Conservation (phyloP, 2,329 filamentous ascomycete genomes). For the Microdochium paspali region DNA sequence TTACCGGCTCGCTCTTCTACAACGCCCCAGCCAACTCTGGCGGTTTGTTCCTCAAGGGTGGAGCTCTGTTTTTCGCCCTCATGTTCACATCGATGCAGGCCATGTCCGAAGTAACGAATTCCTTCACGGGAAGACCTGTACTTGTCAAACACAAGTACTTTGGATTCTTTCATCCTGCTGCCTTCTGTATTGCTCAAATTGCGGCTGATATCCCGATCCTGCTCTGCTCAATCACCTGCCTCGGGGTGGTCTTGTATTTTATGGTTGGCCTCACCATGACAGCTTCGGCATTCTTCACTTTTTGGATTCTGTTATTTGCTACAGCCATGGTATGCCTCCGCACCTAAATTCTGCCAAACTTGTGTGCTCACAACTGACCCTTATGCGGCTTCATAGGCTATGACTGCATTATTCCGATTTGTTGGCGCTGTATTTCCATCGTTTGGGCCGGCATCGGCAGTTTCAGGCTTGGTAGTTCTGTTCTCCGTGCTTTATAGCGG, state of each 20-base stretch:
- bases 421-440: conserved; percentile 45
- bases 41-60: conserved; percentile 48
- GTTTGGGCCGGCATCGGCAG: conserved; percentile 51
- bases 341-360: not conserved
- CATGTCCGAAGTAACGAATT: conserved; percentile 46
- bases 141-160: conserved; percentile 61
- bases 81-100: conserved; percentile 53
- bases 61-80: conserved; percentile 50
- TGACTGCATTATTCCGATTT: conserved; percentile 49
- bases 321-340: not conserved
- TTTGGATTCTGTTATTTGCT: conserved; percentile 42
- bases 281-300: conserved; percentile 52
- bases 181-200: conserved; percentile 46
- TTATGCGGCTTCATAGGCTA: conserved; percentile 35
- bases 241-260: conserved; percentile 52
- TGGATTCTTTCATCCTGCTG: conserved; percentile 54
- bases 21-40: conserved; percentile 18
- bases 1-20: conserved; percentile 16
- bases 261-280: conserved; percentile 46
- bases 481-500: conserved; percentile 53
- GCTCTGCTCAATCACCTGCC: conserved; percentile 47
- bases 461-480: conserved; percentile 38
- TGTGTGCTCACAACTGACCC: too few relatives aligned
- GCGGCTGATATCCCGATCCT: conserved; percentile 45
- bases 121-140: conserved; percentile 53